These are phyloP conservation scores for Saccharomyces jurei DNA, from an alignment of 805 yeast species.

Conservation along the genomic window DNA sequence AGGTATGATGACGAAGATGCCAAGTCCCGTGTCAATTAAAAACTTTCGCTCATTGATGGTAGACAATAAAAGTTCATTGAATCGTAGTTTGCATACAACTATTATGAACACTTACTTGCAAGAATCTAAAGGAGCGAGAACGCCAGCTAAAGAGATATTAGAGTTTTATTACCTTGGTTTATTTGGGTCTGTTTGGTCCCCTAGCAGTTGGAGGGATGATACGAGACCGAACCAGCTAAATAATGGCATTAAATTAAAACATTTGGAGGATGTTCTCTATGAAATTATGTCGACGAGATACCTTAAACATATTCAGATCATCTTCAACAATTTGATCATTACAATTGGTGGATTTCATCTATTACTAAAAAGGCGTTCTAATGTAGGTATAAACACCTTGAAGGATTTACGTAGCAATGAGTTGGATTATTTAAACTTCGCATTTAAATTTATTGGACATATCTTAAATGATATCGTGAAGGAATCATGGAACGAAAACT, in stretches of 20 bases:
- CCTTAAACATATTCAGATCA: conserved; percentile 19
- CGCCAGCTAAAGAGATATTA: conserved; percentile 27
- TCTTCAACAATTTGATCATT: conserved; percentile 18
- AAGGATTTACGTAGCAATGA: conserved; percentile 8
- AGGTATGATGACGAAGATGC: conserved; percentile 47
- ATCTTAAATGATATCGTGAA: conserved; percentile 16
- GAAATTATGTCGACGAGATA: conserved; percentile 23
- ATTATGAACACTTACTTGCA: conserved; percentile 16
- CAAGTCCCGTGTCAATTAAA: conserved; percentile 39
- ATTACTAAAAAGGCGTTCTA: conserved; percentile 5
- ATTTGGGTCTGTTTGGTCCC: conserved; percentile 21
- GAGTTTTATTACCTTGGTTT: conserved; percentile 26
- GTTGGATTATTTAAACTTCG: conserved; percentile 31
- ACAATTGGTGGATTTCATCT: conserved; percentile 26
- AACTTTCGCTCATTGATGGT: conserved; percentile 37
- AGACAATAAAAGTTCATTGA: conserved; percentile 29
- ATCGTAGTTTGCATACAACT: conserved; percentile 17
- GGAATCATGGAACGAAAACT: conserved; percentile 1
- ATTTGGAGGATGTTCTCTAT: conserved; percentile 12
- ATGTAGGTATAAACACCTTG: conserved; percentile 4
- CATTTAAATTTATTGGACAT: conserved; percentile 34
- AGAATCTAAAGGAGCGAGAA: conserved; percentile 18
- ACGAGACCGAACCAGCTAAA: conserved; percentile 3
- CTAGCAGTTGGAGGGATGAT: conserved; percentile 16
- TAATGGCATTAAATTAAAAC: conserved; percentile 12